Base-by-base conservation (phyloP, 129 eudicot genomes). In the Flaveria linearis region DNA sequence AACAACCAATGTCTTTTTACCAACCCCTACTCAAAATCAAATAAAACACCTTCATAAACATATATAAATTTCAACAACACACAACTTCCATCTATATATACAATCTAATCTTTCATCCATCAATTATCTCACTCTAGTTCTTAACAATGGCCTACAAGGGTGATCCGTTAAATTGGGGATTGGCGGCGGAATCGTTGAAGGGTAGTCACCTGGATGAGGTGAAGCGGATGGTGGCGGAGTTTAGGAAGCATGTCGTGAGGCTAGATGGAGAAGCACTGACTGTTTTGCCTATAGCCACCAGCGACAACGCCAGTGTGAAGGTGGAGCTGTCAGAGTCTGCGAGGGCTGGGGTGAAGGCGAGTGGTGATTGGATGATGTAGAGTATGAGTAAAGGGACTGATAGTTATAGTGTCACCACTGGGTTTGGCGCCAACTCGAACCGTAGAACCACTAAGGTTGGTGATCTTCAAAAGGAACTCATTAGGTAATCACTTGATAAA, bases 171-270 rank as follows among this genome's bases (percentile, higher is more conserved):
- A 88, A 88, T 78, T 88, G 94, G 94, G 88, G 72, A 22, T 16
- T 69, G 76, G 88, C 80, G 5, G 88, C 94, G 9, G 94, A 82
- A 72, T 41, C 88, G 0, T 2, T 88, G 52, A 82, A 61, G 61
- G 94, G 90, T 12, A 88, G 94, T 62, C 94, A 88, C 66, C 55
- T 86, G 56, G 90, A 86, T 11, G 90, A 84, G 81, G 94, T 88
- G 80, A 86, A 84, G 82, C 23, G 82, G 20, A 86, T 88, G 90
- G 94, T 88, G 87, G 84, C 66, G 74, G 94, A 88, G 76, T 88
- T 82, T 17, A 51, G 94, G 64, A 88, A 78, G 67, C 84, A 87
- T 22, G 82, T 72, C 76, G 90, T 88, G 84, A 78, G 53, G 76
- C 84, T 88, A 1, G 94, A 87, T 3, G 94, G 94, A 0, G 82